These are phyloP conservation scores for Kappamyces sp. DNA, from an alignment of 192 early-diverging fungal species.

Conservation along the genomic window DNA sequence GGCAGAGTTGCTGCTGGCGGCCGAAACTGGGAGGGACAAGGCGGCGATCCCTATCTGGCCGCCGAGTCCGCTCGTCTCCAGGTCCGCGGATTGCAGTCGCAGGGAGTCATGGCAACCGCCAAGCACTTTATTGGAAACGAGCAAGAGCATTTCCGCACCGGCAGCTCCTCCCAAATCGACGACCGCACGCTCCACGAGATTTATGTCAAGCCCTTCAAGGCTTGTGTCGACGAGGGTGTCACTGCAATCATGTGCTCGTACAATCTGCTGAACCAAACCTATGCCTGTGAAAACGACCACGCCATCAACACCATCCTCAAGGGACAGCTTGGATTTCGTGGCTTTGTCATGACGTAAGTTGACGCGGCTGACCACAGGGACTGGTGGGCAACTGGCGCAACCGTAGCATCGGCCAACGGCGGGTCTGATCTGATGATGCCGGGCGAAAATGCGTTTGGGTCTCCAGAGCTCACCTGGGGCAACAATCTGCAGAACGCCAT, in stretches of 20 bases:
- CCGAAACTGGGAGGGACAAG: conserved; percentile 42
- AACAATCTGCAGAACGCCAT: conserved; percentile 26
- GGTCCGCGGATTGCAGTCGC: conserved; percentile 37
- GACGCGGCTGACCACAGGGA: conserved; percentile 44
- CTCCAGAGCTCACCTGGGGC: conserved; percentile 26
- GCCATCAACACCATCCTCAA: conserved; percentile 43
- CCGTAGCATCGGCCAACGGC: conserved; percentile 22
- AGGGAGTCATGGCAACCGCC: conserved; percentile 53
- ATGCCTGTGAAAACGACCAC: conserved; percentile 49
- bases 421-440: conserved; percentile 63
- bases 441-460: conserved; percentile 20
- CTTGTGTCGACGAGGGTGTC: conserved; percentile 44
- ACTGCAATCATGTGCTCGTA: conserved; percentile 59
- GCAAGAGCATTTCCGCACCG: conserved; percentile 37
- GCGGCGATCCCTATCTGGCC: conserved; percentile 46
- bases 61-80: conserved; percentile 22
- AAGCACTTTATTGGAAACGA: conserved; percentile 52
- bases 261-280: conserved; percentile 52
- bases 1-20: conserved; percentile 23
- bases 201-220: conserved; percentile 56
- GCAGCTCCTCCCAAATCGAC: conserved; percentile 37
- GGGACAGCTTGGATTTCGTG: conserved; percentile 50
- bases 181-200: conserved; percentile 54
- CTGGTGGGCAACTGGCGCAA: conserved; percentile 32
- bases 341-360: conserved; percentile 59